Conservation (phyloP, 2,329 filamentous ascomycete species). For the Trichophyton equinum region DNA sequence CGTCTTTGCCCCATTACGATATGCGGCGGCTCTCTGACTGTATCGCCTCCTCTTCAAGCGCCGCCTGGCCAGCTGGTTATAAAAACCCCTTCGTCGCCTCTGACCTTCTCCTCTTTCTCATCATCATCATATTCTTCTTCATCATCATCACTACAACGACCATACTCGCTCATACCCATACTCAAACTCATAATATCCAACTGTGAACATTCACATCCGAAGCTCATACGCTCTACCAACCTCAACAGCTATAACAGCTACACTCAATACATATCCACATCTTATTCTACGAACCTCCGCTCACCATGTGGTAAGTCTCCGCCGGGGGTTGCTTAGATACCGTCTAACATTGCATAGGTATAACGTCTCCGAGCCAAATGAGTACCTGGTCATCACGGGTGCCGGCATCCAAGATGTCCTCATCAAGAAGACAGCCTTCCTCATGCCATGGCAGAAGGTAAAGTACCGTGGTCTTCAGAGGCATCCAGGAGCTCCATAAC, state of each 20-base stretch:
- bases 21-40: not conserved
- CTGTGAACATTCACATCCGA: no score
- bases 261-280: not conserved
- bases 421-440: conserved; percentile 65
- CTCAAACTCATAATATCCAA: not conserved
- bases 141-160: not conserved
- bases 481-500: not conserved
- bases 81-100: not conserved
- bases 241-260: not conserved
- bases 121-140: not conserved
- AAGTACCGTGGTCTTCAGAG: not conserved
- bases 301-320: conserved; percentile 3
- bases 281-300: not conserved
- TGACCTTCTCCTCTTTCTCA: no score
- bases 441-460: conserved; percentile 56
- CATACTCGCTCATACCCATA: not conserved
- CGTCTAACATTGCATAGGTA: conserved; percentile 38
- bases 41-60: not conserved
- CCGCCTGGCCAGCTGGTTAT: not conserved
- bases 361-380: conserved; percentile 59
- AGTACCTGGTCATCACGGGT: conserved; percentile 81
- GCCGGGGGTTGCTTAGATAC: not conserved
- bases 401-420: conserved; percentile 60
- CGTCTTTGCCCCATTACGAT: not conserved
- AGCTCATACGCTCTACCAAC: not conserved